A percentile compares a stretch with the other conserved stretches of the same genome.
Evolutionary conservation across 106 monocot species (phyloP).

Genomic region (Dactylorhiza incarnata): DNA sequence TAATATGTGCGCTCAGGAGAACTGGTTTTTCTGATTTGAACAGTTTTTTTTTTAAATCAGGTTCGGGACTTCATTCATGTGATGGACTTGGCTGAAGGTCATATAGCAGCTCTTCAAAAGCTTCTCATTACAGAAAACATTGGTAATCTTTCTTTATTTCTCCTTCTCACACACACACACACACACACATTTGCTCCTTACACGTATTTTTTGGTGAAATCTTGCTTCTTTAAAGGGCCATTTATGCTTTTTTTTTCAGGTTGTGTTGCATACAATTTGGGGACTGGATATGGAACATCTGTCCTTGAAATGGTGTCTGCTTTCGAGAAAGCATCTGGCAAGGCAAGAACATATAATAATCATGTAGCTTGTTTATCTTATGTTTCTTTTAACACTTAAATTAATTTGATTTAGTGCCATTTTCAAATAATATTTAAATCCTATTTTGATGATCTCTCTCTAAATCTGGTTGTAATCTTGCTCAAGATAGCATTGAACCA

Average conservation of each 20-base stretch:
- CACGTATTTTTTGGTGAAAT: neutral
- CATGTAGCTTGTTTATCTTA: neutral
- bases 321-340: slow-evolving; percentile 86
- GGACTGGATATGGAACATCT: slow-evolving; percentile 74
- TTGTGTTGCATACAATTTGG: slow-evolving; percentile 83
- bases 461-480: no score
- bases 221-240: neutral
- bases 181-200: neutral
- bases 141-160: slow-evolving; percentile 1
- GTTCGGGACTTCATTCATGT: slow-evolving; percentile 64
- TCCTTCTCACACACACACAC: neutral
- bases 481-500: no score
- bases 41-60: slow-evolving; percentile 10
- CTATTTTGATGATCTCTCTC: no score
- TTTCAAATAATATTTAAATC: no score
- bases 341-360: slow-evolving; percentile 21
- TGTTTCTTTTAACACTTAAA: no score
- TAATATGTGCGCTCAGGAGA: no score
- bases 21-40: neutral
- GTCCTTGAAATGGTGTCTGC: slow-evolving; percentile 85
- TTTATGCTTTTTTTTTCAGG: slow-evolving; percentile 29
- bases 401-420: no score
- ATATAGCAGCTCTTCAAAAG: slow-evolving; percentile 69
- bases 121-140: slow-evolving; percentile 32
- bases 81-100: slow-evolving; percentile 72